Percentiles rank a stretch among this genome's conserved stretches.
Conservation (phyloP, 768 basidiomycete species). For the Suillus sp. region DNA sequence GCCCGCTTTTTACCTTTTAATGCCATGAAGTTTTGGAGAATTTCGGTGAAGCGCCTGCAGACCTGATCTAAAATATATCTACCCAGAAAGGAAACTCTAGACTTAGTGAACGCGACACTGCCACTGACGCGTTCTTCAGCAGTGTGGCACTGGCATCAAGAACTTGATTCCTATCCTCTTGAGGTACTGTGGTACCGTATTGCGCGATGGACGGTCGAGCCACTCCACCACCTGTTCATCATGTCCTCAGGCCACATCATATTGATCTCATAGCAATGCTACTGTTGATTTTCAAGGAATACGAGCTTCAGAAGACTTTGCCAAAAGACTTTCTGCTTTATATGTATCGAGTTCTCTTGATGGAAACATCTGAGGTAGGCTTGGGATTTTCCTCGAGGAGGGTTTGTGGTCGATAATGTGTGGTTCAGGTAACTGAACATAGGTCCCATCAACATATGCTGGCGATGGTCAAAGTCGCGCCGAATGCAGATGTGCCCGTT, state of each 20-base stretch:
- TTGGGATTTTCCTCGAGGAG: background rate
- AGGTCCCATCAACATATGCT: slow-evolving; percentile 56
- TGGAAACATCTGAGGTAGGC: slow-evolving; percentile 69
- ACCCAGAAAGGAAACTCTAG: slow-evolving; percentile 3
- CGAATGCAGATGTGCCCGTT: slow-evolving; percentile 44
- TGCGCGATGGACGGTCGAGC: slow-evolving; percentile 30
- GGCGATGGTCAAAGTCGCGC: slow-evolving; percentile 45
- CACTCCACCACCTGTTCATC: slow-evolving; percentile 61
- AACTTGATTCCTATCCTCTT: background rate
- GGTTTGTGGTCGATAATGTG: slow-evolving; percentile 6
- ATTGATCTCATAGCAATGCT: slow-evolving; percentile 67
- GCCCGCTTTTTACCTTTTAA: slow-evolving; percentile 36
- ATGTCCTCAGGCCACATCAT: slow-evolving; percentile 78
- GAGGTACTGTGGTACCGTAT: background rate
- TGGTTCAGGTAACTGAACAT: slow-evolving; percentile 60
- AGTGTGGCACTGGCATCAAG: background rate
- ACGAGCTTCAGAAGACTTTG: slow-evolving; percentile 47
- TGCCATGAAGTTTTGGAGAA: slow-evolving; percentile 26
- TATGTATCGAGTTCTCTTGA: slow-evolving; percentile 64
- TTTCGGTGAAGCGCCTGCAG: background rate
- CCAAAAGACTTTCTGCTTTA: slow-evolving; percentile 62
- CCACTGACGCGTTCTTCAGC: slow-evolving; percentile 6
- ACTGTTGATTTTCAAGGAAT: slow-evolving; percentile 63
- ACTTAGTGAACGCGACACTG: slow-evolving; percentile 3
- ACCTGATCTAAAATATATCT: background rate